Base-by-base conservation (phyloP, 345 rosid species). In the Fremontodendron californicum region DNA sequence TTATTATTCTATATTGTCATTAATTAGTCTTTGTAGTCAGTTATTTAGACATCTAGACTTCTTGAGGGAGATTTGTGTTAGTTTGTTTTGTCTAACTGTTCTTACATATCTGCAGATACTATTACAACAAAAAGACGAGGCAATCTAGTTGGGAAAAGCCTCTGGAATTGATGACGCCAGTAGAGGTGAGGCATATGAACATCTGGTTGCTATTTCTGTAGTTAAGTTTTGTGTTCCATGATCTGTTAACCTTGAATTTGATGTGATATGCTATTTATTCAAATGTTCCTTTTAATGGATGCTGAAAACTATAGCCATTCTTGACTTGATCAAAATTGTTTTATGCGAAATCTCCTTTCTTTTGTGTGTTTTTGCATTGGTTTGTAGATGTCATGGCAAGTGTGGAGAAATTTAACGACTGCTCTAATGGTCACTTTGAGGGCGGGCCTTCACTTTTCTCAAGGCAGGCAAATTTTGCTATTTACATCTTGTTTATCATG, bases 141-240 rank as follows among this genome's bases (percentile, higher is more conserved):
- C 97, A 93, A 82, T 95, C 99, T 80, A 90, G 94, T 83, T 95
- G 99, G 99, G 99, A 95, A 82, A 95, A 95, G 85, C 99, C 99
- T 39, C 75, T 83, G 77, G 99, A 95, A 78, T 84, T 95, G 86
- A 95, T 95, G 99, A 90, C 98, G 74, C 91, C 99, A 55, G 83
- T 95, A 68, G 99, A 95, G 99, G 99, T 93, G 80, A 87, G 92
- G 80, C 54, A 31, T 81, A 71, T 68, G 23, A 5, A 37, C 9
- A 19, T 68, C 65, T 48, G 15, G 49, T 57, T 71, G 27, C 37
- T 46, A 23, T 78, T 60, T 46, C 46, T 57, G 54, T 16, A 57
- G 9, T 48, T 77, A 75, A 52, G 58, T 52, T 23, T 46, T 31
- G 33, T 55, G 78, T 61, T 61, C 65, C 37, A 23, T 61, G 27